Evolutionary conservation across 176 grass and related monocot genomes (phyloP).

Genomic region (Hordeum marinum): DNA sequence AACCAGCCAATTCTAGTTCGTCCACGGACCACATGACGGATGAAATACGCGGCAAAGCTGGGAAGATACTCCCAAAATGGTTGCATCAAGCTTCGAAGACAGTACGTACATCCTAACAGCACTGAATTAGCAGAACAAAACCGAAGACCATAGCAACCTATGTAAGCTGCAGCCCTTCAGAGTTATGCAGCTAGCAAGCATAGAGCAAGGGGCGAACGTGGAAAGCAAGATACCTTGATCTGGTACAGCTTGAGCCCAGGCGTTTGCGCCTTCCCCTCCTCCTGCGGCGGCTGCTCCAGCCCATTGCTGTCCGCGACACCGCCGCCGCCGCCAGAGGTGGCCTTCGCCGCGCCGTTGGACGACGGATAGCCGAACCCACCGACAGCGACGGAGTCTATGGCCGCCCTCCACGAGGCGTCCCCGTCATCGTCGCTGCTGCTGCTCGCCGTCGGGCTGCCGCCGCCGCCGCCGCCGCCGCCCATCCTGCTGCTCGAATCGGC

Average conservation of each 20-base stretch:
- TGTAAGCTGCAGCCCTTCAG: background rate
- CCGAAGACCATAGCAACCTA: background rate
- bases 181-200: background rate
- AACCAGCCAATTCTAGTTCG: background rate
- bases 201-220: background rate
- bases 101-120: background rate
- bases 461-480: constrained; percentile 35
- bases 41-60: background rate
- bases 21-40: background rate
- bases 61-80: background rate
- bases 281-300: constrained; percentile 15
- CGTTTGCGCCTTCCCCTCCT: constrained; percentile 24
- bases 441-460: constrained; percentile 31
- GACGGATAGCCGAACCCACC: constrained; percentile 32
- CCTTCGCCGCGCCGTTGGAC: constrained; percentile 39
- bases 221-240: constrained; percentile 55
- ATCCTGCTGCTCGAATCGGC: constrained; percentile 6
- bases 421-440: constrained; percentile 85
- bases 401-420: constrained; percentile 65
- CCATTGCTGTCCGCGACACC: background rate
- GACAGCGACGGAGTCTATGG: constrained; percentile 64
- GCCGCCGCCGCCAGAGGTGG: background rate
- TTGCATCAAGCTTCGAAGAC: background rate
- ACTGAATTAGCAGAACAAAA: background rate
- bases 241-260: constrained; percentile 85